These are phyloP conservation scores for Periconia digitata DNA, from an alignment of 2,329 filamentous ascomycete species.

Conservation along the genomic window DNA sequence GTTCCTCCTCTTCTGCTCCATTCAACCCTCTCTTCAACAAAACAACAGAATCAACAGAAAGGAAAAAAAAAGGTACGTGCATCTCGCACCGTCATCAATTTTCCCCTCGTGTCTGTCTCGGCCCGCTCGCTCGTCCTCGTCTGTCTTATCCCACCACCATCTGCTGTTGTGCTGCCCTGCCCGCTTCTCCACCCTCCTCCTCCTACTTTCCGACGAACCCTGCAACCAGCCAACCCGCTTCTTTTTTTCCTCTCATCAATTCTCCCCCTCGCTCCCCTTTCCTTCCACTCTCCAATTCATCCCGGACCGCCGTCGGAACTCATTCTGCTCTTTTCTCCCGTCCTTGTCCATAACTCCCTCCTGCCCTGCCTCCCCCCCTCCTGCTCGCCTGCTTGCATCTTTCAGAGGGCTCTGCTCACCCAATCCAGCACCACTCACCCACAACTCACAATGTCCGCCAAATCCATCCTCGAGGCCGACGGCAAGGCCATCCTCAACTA, in stretches of 20 bases:
- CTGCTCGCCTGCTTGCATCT: neutral
- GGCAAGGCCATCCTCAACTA: constrained; percentile 99
- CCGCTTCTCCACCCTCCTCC: constrained; percentile 10
- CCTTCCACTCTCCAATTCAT: constrained; percentile 12
- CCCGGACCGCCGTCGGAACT: constrained; percentile 18
- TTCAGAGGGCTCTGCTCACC: constrained; percentile 24
- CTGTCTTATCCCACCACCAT: constrained; percentile 21
- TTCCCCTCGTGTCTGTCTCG: neutral
- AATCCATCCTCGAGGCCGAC: constrained; percentile 97
- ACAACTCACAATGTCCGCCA: constrained; percentile 75
- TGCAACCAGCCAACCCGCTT: constrained; percentile 21
- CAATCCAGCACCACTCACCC: constrained; percentile 29
- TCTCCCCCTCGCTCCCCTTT: neutral
- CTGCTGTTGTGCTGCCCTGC: constrained; percentile 18
- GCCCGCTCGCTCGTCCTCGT: neutral
- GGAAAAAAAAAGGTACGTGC: too few species aligned
- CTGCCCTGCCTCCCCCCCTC: constrained; percentile 2
- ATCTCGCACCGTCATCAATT: neutral
- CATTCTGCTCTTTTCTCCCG: constrained; percentile 15
- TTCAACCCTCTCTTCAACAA: neutral
- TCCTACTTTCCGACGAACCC: constrained; percentile 17
- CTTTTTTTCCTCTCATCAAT: constrained; percentile 22
- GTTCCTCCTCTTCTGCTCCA: constrained; percentile 10
- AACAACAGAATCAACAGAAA: too few species aligned
- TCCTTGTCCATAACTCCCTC: neutral